phyloP scores from a whole-genome alignment of 1,284 basidiomycete genomes.

The Pseudozyma flocculosa region DNA sequence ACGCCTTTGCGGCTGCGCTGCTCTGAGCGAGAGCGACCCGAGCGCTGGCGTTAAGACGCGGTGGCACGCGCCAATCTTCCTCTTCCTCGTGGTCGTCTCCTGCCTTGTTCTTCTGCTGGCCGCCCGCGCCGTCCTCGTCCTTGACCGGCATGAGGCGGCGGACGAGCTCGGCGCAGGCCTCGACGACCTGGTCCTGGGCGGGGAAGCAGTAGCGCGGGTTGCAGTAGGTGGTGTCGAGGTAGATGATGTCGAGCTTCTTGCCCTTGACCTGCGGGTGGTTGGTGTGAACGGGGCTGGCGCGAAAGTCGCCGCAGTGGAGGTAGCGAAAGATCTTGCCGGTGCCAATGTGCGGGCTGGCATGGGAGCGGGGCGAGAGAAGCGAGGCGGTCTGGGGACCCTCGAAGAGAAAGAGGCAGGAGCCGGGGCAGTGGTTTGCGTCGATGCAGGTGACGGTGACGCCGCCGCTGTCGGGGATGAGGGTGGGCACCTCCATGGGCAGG shows the following conservation, averaged over 20 bases:
- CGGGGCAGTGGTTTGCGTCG: conserved; percentile 94
- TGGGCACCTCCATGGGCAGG: conserved; percentile 76
- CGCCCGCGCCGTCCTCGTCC: conserved; percentile 6
- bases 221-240: conserved; percentile 95
- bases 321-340: conserved; percentile 71
- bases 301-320: conserved; percentile 84
- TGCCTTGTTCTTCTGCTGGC: conserved; percentile 3
- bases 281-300: conserved; percentile 56
- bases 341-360: conserved; percentile 25
- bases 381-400: conserved; percentile 85
- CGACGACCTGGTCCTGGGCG: conserved; percentile 85
- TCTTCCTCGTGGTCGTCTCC: conserved; percentile 44
- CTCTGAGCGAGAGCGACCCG: conserved; percentile 30
- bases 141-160: conserved; percentile 45
- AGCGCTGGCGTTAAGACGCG: conserved; percentile 43
- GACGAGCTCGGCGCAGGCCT: conserved; percentile 84
- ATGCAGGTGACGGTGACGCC: conserved; percentile 88
- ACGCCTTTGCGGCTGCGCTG: conserved; percentile 24
- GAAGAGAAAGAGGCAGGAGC: conserved; percentile 88
- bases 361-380: conserved; percentile 61
- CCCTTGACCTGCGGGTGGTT: conserved; percentile 40
- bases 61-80: conserved; percentile 32
- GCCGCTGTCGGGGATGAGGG: conserved; percentile 74
- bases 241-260: conserved; percentile 73
- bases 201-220: conserved; percentile 94